Percentiles rank a stretch among this genome's conserved stretches.
Conservation (phyloP, 2,329 filamentous ascomycete species). For the Paecilomyces sp. region DNA sequence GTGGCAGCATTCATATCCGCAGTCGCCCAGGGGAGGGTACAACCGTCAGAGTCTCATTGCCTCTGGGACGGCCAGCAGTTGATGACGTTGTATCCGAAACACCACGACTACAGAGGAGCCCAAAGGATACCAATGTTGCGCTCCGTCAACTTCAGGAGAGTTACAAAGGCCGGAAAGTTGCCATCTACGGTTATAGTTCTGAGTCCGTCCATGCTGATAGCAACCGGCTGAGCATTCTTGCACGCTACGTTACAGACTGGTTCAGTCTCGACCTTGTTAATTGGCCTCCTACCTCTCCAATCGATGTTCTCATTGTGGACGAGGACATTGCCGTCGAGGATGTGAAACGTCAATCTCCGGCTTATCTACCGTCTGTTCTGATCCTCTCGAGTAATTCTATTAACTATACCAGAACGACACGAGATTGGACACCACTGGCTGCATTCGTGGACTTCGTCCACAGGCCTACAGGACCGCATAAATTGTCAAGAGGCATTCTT, state of each 20-base stretch:
- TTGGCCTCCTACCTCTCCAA: slow-evolving; percentile 16
- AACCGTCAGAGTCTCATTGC: slow-evolving; percentile 44
- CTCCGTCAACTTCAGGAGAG: slow-evolving; percentile 17
- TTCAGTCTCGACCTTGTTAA: slow-evolving; percentile 27
- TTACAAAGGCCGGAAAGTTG: slow-evolving; percentile 17
- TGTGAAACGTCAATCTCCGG: slow-evolving; percentile 8
- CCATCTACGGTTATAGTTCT: slow-evolving; percentile 22
- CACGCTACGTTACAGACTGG: slow-evolving; percentile 29
- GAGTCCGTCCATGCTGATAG: slow-evolving; percentile 9
- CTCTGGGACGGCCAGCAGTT: slow-evolving; percentile 26
- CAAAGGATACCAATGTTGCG: slow-evolving; percentile 16
- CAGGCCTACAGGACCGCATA: slow-evolving; percentile 35
- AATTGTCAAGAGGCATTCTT: slow-evolving; percentile 30
- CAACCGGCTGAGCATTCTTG: slow-evolving; percentile 19
- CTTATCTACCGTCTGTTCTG: slow-evolving; percentile 24
- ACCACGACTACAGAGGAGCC: slow-evolving; percentile 7
- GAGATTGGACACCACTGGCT: slow-evolving; percentile 22
- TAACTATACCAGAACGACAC: slow-evolving; percentile 22
- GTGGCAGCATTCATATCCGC: slow-evolving; percentile 52
- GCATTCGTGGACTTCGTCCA: slow-evolving; percentile 30
- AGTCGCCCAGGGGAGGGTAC: slow-evolving; percentile 50
- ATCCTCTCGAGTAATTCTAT: slow-evolving; percentile 30
- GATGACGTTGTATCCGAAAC: slow-evolving; percentile 16
- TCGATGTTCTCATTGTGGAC: slow-evolving; percentile 30
- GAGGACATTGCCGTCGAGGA: slow-evolving; percentile 19